Base-by-base conservation (phyloP, 805 yeast species). In the Nakazawaea pomicola region DNA sequence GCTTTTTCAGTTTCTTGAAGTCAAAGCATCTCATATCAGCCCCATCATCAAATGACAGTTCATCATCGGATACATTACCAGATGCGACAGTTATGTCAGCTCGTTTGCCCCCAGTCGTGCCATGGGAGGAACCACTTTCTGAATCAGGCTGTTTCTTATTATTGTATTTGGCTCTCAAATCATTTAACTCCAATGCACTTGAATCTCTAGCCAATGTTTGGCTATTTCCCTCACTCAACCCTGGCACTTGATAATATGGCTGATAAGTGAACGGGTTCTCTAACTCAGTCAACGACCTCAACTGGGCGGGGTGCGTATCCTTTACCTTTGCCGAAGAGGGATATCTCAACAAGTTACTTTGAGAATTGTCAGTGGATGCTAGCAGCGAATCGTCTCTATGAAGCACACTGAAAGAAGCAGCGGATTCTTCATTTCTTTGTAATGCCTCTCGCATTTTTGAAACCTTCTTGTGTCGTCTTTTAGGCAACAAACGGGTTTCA, bases 181-280 rank as follows among this genome's bases (percentile, higher is more conserved):
- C 29, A 10, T 17, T 21, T 17, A 34, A 34, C 25, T 24, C 29
- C n/a, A 34, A 34, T 15, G 37, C 30, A 15, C 30, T 34, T 4
- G 37, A 34, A 24, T 16, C 21, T 20, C 12, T 15, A 6, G 29
- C 20, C 8, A 34, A 9, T 10, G 8, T 11, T 29, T 7, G 16
- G 16, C n/a, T 12, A 10, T 11, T 14, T 15, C 16, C 31, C 7
- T 29, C 7, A 12, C 8, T 6, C 7, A 12, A 14, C 8, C n/a
- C 15, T 11, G 31, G 14, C 32, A 10, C 8, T 24, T 34, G 21
- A 15, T 34, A 34, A 23, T 12, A 34, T 17, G n/a, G 21, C 29
- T 35, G 38, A 27, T 35, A 35, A n/a, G 14, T 14, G 14, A 35
- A 35, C 6, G 38, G 38, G 15, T 35, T 35, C 4, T 35, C 38